Evolutionary conservation across 2,329 filamentous ascomycete genomes (phyloP), one percentile per base, ranked within the genome.

Genomic region (Tympanopsis confertula): DNA sequence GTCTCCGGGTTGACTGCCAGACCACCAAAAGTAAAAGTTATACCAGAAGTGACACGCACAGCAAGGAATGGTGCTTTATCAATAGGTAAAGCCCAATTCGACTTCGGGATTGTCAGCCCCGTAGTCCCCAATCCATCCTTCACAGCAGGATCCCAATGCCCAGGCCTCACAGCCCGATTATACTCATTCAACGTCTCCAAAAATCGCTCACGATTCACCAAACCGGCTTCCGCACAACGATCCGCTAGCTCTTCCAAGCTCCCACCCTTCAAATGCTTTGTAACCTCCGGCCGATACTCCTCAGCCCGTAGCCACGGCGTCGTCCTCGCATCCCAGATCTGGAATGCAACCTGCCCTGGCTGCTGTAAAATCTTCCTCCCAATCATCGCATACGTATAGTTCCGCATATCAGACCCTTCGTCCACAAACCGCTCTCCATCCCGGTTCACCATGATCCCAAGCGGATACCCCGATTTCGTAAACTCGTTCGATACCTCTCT

Each of bases 1-100:
- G 70, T 77, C 18, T 69, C 51, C 0, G 72, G 63, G 36, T 74
- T 63, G 2, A 78, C 66, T 4, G 64, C 62, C 5, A 82, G 53
- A 0, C 78, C 77, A 1, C 77, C 78, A 55, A 82, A 83, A 0
- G 78, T 82, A 45, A 82, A 83, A 0, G 77, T 82, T 13, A 83
- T 67, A 1, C 79, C 78, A 35, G 73, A 75, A 3, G 69, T 71
- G 3, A 82, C 75, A 44, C 74, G 72, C 35, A 82, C 69, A 1
- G 78, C 78, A 18, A 78, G 53, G 46, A 75, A 82, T 0, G 78
- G 78, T 0, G 61, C 58, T 43, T 70, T 51, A 26, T 68, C 62
- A 5, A 83, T 46, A 0, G 77, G 66, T 4, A 75, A 45, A 0
- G 78, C 78, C 78, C 78, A 82, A 44, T 83, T 82, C 0, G 74